Evolutionary conservation across 2,329 filamentous ascomycete species (phyloP).

Genomic region (Ustulina deusta): DNA sequence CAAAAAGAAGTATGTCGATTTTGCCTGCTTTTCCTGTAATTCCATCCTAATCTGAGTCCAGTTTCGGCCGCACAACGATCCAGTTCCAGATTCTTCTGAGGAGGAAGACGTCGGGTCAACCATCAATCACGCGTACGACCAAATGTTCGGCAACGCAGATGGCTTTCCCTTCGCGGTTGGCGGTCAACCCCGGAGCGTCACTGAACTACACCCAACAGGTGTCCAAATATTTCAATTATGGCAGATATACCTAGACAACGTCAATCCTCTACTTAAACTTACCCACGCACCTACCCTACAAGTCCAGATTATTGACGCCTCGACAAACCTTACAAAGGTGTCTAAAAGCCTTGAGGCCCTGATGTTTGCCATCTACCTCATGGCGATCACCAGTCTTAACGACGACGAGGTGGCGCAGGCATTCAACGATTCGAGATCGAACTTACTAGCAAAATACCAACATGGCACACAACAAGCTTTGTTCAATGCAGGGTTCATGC

Average conservation of each 20-base stretch:
- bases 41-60: conserved; percentile 48
- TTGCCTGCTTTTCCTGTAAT: conserved; percentile 5
- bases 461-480: conserved; percentile 73
- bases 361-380: conserved; percentile 74
- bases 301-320: conserved; percentile 71
- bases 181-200: conserved; percentile 57
- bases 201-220: conserved; percentile 63
- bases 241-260: conserved; percentile 77
- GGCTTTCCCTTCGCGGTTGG: conserved; percentile 70
- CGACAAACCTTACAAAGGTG: conserved; percentile 65
- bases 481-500: conserved; percentile 74
- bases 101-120: conserved; percentile 65
- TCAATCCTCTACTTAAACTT: conserved; percentile 76
- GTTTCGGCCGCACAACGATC: conserved; percentile 64
- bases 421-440: conserved; percentile 65
- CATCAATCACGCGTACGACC: conserved; percentile 70
- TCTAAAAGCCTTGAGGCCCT: conserved; percentile 71
- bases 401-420: conserved; percentile 64
- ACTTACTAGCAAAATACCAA: conserved; percentile 66
- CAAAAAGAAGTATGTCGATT: conserved; percentile 61
- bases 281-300: conserved; percentile 76
- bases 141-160: conserved; percentile 67
- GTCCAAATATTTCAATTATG: conserved; percentile 74
- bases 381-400: conserved; percentile 68
- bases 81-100: conserved; percentile 67